A percentile compares a stretch with the other conserved stretches of the same genome.
Evolutionary conservation across 1,284 basidiomycete species (phyloP).

Genomic region (Peniophora sp.): DNA sequence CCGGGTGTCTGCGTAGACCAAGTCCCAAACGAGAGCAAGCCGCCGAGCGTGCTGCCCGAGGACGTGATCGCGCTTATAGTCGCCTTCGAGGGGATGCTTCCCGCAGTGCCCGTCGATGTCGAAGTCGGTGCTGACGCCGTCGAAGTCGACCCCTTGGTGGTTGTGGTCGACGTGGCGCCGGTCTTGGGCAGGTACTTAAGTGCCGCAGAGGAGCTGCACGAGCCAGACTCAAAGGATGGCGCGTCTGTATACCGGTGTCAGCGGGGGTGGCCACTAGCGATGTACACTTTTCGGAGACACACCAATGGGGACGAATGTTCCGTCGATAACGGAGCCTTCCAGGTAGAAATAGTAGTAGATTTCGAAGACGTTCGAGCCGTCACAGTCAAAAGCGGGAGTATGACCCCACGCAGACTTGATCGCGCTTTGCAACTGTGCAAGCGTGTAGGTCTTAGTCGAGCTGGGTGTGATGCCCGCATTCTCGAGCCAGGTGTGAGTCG

Average conservation of each 20-base stretch:
- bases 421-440: conserved; percentile 48
- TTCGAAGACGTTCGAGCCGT: conserved; percentile 34
- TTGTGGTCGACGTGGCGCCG: conserved; percentile 16
- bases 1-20: conserved; percentile 31
- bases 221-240: conserved; percentile 29
- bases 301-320: conserved; percentile 56
- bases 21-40: conserved; percentile 27
- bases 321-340: conserved; percentile 59
- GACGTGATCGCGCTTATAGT: conserved; percentile 26
- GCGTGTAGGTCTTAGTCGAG: conserved; percentile 29
- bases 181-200: conserved; percentile 61
- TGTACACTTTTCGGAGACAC: conserved; percentile 9
- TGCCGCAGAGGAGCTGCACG: conserved; percentile 46
- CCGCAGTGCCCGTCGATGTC: conserved; percentile 6
- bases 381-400: conserved; percentile 54
- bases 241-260: conserved; percentile 33
- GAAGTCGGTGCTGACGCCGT: neutral
- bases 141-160: neutral
- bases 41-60: conserved; percentile 18
- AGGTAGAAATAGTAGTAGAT: conserved; percentile 67
- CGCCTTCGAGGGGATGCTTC: conserved; percentile 34
- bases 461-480: conserved; percentile 68
- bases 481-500: conserved; percentile 66
- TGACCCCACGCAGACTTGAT: conserved; percentile 46
- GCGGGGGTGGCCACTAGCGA: neutral